Percentiles rank a stretch among this genome's conserved stretches.
phyloP scores from a whole-genome alignment of 164 flowering plant species.

The Taxillus chinensis region DNA sequence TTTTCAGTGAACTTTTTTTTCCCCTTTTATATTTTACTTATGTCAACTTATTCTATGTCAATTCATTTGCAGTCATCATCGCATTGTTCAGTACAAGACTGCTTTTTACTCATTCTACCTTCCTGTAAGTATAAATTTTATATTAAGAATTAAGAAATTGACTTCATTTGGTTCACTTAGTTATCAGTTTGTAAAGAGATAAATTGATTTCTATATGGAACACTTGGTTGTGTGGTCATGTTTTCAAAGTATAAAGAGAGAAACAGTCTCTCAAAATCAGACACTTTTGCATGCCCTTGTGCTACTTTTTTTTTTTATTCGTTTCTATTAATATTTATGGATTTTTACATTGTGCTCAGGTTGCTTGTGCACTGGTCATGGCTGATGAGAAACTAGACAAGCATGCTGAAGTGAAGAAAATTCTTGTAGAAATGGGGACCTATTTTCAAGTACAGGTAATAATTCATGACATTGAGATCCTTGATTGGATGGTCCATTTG shows the following conservation, averaged over 20 bases:
- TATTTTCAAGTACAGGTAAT: constrained; percentile 98
- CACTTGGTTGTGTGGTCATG: too few relatives aligned
- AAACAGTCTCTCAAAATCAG: too few relatives aligned
- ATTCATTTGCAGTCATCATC: constrained; percentile 59
- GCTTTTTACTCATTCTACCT: constrained; percentile 96
- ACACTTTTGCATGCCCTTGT: too few relatives aligned
- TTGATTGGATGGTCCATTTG: background rate
- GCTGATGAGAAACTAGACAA: constrained; percentile 74
- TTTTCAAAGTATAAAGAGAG: too few relatives aligned
- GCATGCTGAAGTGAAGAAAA: constrained; percentile 61
- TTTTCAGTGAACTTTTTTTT: too few relatives aligned
- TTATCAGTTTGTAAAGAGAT: too few relatives aligned
- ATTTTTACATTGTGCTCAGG: constrained; percentile 26
- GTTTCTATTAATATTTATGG: too few relatives aligned
- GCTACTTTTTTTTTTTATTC: too few relatives aligned
- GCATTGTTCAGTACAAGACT: constrained; percentile 96
- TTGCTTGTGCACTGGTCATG: constrained; percentile 95
- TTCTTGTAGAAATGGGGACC: constrained; percentile 86
- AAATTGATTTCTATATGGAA: too few relatives aligned
- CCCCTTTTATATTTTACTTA: background rate
- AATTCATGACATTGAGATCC: background rate
- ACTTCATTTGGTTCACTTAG: too few relatives aligned
- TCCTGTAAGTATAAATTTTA: constrained; percentile 52
- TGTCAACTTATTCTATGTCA: constrained; percentile 2
- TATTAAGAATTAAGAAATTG: background rate